Conservation (phyloP, 495 filamentous ascomycete genomes). For the Neurospora cerealis region DNA sequence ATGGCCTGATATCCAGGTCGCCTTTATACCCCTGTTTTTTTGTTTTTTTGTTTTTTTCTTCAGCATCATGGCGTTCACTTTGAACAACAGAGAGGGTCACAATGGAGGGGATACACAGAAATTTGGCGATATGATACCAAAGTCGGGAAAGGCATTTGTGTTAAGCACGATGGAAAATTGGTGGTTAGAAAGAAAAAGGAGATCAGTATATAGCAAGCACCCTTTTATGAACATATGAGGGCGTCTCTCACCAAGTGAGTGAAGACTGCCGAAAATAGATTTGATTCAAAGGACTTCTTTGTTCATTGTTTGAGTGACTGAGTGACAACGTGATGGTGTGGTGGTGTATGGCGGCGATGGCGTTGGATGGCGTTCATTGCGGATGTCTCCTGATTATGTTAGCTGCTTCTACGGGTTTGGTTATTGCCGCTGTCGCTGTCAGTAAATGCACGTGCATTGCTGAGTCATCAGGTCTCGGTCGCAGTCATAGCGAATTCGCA, state of each 20-base stretch:
- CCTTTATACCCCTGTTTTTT: not conserved
- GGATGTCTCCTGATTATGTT: not conserved
- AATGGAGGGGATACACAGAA: not conserved
- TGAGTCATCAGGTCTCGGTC: not conserved
- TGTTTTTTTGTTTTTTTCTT: not conserved
- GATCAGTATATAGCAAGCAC: not conserved
- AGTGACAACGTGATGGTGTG: not conserved
- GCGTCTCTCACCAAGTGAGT: not conserved
- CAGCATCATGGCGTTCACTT: not conserved
- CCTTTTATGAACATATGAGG: not conserved
- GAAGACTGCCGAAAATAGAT: not conserved
- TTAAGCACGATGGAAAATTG: not conserved
- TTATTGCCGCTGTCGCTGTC: not conserved
- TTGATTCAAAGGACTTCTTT: not conserved
- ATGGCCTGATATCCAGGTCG: not conserved
- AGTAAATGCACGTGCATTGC: not conserved
- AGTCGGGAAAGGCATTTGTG: not conserved
- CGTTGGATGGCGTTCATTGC: not conserved
- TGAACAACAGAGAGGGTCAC: not conserved
- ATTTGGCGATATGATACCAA: not conserved
- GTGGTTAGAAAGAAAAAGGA: not conserved
- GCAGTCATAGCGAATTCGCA: not conserved
- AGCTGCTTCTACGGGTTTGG: not conserved
- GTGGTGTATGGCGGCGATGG: not conserved
- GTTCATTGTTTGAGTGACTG: not conserved